Evolutionary conservation across 805 yeast species (phyloP), one percentile per base, ranked within the genome.

Genomic region (Schizosaccharomyces octosporus): DNA sequence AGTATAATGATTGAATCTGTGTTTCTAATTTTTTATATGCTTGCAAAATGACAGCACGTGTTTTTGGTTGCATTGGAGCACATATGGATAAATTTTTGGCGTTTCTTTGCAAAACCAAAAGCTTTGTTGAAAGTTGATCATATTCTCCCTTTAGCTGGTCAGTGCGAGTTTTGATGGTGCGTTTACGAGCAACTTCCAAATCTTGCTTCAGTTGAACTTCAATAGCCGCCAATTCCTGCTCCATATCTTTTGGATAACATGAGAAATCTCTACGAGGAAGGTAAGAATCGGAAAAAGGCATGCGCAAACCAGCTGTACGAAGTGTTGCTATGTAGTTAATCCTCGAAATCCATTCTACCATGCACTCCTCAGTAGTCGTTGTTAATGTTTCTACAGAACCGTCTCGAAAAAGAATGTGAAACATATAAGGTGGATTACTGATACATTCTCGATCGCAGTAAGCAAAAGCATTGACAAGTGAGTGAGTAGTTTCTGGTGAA

Each of bases 301-400:
- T 29, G 17, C 61, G 61, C 5, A 71, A 60, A 13, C 64, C 63
- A 61, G 76, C 74, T 1, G 76, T 70, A 45, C 75, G 75, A 61
- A 79, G 68, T 0, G 82, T 74, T 0, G 82, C 75, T 5, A 79
- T 71, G 64, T 74, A 76, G 64, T 81, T 81, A 66, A 81, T 79
- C 7, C 78, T 69, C 41, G 72, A 73, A 51, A 82, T 75, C 89
- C 89, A 84, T 24, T 78, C 77, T 17, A 70, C 66, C 69, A 78
- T 71, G 54, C 81, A 85, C 29, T 70, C 69, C 21, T 69, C 67
- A 27, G 72, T 71, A 5, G 68, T 69, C 15, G 81, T 79, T 71
- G 77, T 62, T 72, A 70, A 65, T 69, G 71, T 68, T 63, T 71
- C 73, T 55, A 68, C 69, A 17, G 67, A 62, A 5, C 69, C 70